phyloP scores from a whole-genome alignment of 164 flowering plant genomes.

The Buxus sempervirens region DNA sequence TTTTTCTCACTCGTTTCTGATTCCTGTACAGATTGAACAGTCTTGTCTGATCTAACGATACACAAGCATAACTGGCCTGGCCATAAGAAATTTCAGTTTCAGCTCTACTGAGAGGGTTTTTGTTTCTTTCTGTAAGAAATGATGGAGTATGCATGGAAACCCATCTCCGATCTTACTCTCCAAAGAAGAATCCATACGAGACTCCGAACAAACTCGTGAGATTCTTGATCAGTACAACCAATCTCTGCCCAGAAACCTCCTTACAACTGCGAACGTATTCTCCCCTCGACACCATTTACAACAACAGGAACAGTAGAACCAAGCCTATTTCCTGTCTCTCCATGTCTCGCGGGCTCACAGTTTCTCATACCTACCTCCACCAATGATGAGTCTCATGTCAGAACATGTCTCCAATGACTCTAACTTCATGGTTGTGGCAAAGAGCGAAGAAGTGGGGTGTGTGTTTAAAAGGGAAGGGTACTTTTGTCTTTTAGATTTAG shows the following conservation, averaged over 20 bases:
- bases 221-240: slow-evolving; percentile 43
- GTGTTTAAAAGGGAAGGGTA: no score
- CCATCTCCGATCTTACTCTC: slow-evolving; percentile 39
- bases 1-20: no score
- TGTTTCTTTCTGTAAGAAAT: no score
- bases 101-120: no score
- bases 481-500: no score
- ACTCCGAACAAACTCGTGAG: slow-evolving; percentile 32
- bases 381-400: slow-evolving; percentile 17
- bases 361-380: slow-evolving; percentile 18
- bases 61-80: no score
- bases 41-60: no score
- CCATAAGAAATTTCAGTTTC: no score
- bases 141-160: slow-evolving; percentile 69
- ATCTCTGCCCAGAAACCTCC: slow-evolving; percentile 24
- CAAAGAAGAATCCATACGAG: slow-evolving; percentile 29
- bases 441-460: slow-evolving; percentile 50
- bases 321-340: slow-evolving; percentile 22
- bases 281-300: slow-evolving; percentile 18
- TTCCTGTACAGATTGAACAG: no score
- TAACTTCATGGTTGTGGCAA: slow-evolving; percentile 42
- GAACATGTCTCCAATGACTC: slow-evolving; percentile 18
- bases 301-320: slow-evolving; percentile 14
- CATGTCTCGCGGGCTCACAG: slow-evolving; percentile 35
- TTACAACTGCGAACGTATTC: no score